Base-by-base conservation (phyloP, 1,284 basidiomycete genomes). In the Athelia psychrophila region DNA sequence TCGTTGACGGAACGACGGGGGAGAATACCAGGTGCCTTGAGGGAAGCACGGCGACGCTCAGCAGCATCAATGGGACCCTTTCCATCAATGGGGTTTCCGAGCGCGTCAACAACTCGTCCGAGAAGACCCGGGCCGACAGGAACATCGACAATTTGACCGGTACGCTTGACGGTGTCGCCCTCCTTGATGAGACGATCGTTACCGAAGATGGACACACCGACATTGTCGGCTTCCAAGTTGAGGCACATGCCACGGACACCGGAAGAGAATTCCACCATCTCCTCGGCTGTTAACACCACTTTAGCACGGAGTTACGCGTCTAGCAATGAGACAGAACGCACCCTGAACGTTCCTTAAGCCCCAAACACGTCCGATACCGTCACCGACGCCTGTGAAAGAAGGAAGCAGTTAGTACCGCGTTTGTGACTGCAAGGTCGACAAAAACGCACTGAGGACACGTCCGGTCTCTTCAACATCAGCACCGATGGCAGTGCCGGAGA, bases 221-320 rank as follows among this genome's bases (percentile, higher is more conserved):
- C 95, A 70, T 98, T 96, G 91, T 98, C 96, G 78, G 95, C 93
- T 80, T 99, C 96, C 86, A 99, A 91, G 91, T 99, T 99, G 74
- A 99, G 80, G 77, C 93, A 95, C 95, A 98, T 97, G 79, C 93
- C 93, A 70, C 93, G 92, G 69, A 99, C 87, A 80, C 96, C 96
- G 53, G 96, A 98, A 54, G 95, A 93, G 86, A 99, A 99, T 84
- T 99, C 96, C 84, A 99, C 96, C 96, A 99, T 98, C 87, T 99
- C 96, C 80, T 99, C 96, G 80, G 91, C 91, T 92, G 67, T 56
- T 51, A 40, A 56, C 51, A 50, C 54, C 56, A 49, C n/a, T 20
- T 49, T 49, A 49, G 49, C 50, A 56, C 42, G 25, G 50, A 60
- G 50, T 54, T 52, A 47, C 48, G 54, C 35, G 54, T 33, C 51